A percentile compares a stretch with the other conserved stretches of the same genome.
phyloP scores from a whole-genome alignment of 1,139 yeast species.

The Suzukiozyma palmioleophila region DNA sequence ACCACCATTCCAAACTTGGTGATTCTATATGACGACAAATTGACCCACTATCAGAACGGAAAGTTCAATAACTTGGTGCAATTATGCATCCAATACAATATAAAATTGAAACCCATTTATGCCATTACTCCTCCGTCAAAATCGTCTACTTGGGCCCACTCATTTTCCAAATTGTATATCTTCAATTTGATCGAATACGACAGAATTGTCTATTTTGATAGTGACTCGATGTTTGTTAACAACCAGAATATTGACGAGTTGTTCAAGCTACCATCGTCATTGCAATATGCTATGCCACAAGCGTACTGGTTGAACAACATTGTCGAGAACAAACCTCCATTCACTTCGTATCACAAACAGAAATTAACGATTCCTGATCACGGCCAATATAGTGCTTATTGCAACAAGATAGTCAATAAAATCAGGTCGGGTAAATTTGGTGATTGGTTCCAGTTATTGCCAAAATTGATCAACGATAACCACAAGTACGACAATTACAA shows the following conservation, averaged over 20 bases:
- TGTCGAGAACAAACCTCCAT: constrained; percentile 13
- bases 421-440: background rate
- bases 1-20: constrained; percentile 24
- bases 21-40: constrained; percentile 19
- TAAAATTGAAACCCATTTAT: constrained; percentile 19
- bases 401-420: background rate
- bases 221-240: constrained; percentile 35
- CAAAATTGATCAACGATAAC: constrained; percentile 19
- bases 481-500: constrained; percentile 28
- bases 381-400: background rate
- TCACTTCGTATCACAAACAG: constrained; percentile 12
- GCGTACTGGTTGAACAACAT: constrained; percentile 33
- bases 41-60: constrained; percentile 12
- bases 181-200: constrained; percentile 47
- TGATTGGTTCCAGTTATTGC: constrained; percentile 12
- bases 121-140: constrained; percentile 9
- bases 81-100: constrained; percentile 12
- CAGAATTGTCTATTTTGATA: constrained; percentile 35
- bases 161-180: constrained; percentile 52
- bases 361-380: constrained; percentile 7
- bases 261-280: constrained; percentile 24
- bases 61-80: constrained; percentile 12
- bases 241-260: constrained; percentile 27
- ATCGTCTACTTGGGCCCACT: constrained; percentile 41
- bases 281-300: constrained; percentile 31